Base-by-base conservation (phyloP, 768 basidiomycete genomes). In the Coprinopsis strossmayeri region DNA sequence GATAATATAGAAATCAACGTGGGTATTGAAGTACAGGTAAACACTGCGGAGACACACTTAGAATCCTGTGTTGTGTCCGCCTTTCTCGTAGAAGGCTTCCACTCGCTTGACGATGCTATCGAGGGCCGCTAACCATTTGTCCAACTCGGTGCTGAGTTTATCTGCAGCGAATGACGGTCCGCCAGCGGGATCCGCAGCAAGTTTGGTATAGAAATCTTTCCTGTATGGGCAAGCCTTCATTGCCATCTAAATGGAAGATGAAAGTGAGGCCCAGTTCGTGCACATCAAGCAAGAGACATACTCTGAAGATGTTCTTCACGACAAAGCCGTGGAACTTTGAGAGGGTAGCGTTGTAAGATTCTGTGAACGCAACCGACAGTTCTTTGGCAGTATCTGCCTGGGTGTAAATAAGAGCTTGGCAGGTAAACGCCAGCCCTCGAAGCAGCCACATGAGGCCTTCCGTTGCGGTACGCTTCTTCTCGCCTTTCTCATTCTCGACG, bases 361-460 rank as follows among this genome's bases (percentile, higher is more conserved):
- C 80, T 24, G 70, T 81, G 66, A 99, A 99, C 17, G 87, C 87
- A 0, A 55, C 67, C 1, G 79, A 58, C 12, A 99, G 79, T 61
- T 92, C 87, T 40, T 70, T 62, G 1, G 61, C 60, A 38, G 78
- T 70, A 65, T 94, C 77, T 2, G 69, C 72, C 58, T 91, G 86
- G 0, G 84, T 78, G 38, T 74, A 69, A 54, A 86, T 76, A 21
- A 99, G 78, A 0, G 87, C 87, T 49, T 78, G 72, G 67, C 84
- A 81, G 27, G 95, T 99, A 72, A 99, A 99, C 24, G 81, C 78
- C 45, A 94, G 78, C 2, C 92, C 96, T 25, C 93, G 82, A 41
- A 93, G 76, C 42, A 99, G 78, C 96, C 96, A 99, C 67, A 97
- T 69, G 47, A 97, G 76, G 13, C 91, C 93, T 60, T 94, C 86